Base-by-base conservation (phyloP, 73 alveolate genomes). In the Uronychia binucleata region DNA sequence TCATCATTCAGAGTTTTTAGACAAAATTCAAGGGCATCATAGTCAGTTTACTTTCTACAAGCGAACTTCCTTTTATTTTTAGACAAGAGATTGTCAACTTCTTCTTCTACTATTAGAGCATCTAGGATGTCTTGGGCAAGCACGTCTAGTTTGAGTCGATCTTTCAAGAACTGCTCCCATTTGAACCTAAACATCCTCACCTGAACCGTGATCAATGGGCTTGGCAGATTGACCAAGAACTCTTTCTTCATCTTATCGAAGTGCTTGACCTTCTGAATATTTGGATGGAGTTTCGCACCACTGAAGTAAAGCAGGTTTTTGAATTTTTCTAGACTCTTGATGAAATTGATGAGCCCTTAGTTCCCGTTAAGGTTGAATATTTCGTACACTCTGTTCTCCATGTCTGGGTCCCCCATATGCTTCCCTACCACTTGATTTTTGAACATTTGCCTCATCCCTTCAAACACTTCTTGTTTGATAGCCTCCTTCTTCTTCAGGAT, bases 381-480 rank as follows among this genome's bases (percentile, higher is more conserved):
- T 46, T 46, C n/a, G 19, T 11, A 11, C 67, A 46, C 19, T 46
- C 19, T 19, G 67, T 19, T 46, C 67, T 46, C 80, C 1, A 67
- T 26, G 0, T 57, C 27, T 28, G 5, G 27, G 26, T 57, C 33
- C 46, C 67, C 74, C 11, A n/a, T 8, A 30, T 31, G 28, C 29
- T 57, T 35, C 26, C 57, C 87, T n/a, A 34, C 25, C 28, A 80
- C 59, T 58, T 80, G 79, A 46, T 5, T 26, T 58, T 58, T 80
- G 30, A 34, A 57, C 26, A 28, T 13, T 13, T 31, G 8, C 26
- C 34, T 26, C 26, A 59, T 74, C 33, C 1, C 1, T 30, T 58
- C 27, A 30, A 30, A 67, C 19, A 33, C 34, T 8, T 82, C 83
- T 25, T 1, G 32, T 19, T 14, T 29, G 59, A 59, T 82, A 1